These are phyloP conservation scores for Nothophaeocryptopus gaeumannii DNA, from an alignment of 2,329 filamentous ascomycete species.

Conservation along the genomic window DNA sequence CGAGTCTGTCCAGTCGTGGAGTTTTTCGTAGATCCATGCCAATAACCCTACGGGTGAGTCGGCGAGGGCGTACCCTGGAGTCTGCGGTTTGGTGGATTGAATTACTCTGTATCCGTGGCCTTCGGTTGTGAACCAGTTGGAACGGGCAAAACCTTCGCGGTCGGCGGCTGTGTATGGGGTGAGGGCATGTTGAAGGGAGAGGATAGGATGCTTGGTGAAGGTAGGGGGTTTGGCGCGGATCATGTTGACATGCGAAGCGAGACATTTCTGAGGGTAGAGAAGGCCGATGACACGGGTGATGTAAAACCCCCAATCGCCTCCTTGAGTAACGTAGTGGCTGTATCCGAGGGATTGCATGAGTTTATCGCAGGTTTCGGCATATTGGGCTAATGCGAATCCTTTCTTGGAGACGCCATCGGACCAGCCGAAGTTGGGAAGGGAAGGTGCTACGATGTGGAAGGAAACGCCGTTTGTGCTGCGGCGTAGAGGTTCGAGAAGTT, in stretches of 20 bases:
- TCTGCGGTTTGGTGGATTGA: conserved; percentile 69
- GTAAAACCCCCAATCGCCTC: conserved; percentile 49
- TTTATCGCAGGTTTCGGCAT: conserved; percentile 55
- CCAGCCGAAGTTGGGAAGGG: conserved; percentile 57
- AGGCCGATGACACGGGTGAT: conserved; percentile 62
- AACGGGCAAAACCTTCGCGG: conserved; percentile 51
- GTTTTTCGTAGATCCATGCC: conserved; percentile 78
- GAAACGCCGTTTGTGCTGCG: conserved; percentile 43
- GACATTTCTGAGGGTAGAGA: conserved; percentile 55
- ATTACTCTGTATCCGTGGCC: conserved; percentile 58
- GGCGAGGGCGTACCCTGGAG: conserved; percentile 64
- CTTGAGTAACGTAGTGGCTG: conserved; percentile 56
- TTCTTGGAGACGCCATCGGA: conserved; percentile 59
- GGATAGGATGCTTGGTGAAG: conserved; percentile 52
- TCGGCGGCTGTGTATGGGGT: conserved; percentile 55
- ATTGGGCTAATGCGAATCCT: conserved; percentile 49
- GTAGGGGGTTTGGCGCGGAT: conserved; percentile 48
- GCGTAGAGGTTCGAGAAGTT: conserved; percentile 54
- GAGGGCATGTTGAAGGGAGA: conserved; percentile 57
- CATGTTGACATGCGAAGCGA: conserved; percentile 50
- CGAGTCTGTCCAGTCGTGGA: conserved; percentile 70
- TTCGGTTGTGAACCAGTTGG: conserved; percentile 56
- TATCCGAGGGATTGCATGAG: conserved; percentile 64
- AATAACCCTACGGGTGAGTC: conserved; percentile 69
- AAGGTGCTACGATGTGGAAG: conserved; percentile 67